A percentile compares a stretch with the other conserved stretches of the same genome.
These are phyloP conservation scores for Spizellomyces punctatus DNA, from an alignment of 192 early-diverging fungal genomes.

Conservation along the genomic window DNA sequence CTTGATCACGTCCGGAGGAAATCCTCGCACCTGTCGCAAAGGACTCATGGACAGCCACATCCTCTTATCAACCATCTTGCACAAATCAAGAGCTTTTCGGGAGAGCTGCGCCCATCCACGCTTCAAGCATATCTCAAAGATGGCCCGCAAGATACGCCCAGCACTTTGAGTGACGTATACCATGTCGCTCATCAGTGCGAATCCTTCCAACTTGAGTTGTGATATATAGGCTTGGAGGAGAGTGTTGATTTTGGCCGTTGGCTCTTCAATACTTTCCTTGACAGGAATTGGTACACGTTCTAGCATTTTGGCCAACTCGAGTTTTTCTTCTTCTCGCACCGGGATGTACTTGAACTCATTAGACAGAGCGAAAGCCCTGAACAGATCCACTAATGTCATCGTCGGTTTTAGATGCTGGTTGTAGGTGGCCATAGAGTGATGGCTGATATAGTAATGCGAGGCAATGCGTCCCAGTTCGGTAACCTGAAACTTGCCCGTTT, in stretches of 20 bases:
- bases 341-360: conserved; percentile 94
- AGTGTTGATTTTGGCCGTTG: conserved; percentile 92
- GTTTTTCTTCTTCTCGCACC: conserved; percentile 92
- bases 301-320: conserved; percentile 83
- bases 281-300: conserved; percentile 96
- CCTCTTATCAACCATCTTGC: conserved; percentile 96
- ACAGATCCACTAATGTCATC: conserved; percentile 87
- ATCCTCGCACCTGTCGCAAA: conserved; percentile 83
- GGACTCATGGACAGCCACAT: conserved; percentile 97
- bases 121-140: conserved; percentile 95
- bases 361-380: conserved; percentile 85
- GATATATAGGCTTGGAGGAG: conserved; percentile 94
- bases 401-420: conserved; percentile 91
- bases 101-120: conserved; percentile 94
- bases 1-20: conserved; percentile 81
- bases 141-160: conserved; percentile 88
- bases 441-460: conserved; percentile 94
- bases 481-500: conserved; percentile 82
- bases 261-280: conserved; percentile 88
- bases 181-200: conserved; percentile 97
- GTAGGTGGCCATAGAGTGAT: conserved; percentile 90
- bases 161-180: conserved; percentile 97
- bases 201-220: conserved; percentile 89
- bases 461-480: conserved; percentile 96
- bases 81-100: conserved; percentile 84